Evolutionary conservation across 2,329 filamentous ascomycete genomes (phyloP).

Genomic region (Aspergillus pseudotamarii): DNA sequence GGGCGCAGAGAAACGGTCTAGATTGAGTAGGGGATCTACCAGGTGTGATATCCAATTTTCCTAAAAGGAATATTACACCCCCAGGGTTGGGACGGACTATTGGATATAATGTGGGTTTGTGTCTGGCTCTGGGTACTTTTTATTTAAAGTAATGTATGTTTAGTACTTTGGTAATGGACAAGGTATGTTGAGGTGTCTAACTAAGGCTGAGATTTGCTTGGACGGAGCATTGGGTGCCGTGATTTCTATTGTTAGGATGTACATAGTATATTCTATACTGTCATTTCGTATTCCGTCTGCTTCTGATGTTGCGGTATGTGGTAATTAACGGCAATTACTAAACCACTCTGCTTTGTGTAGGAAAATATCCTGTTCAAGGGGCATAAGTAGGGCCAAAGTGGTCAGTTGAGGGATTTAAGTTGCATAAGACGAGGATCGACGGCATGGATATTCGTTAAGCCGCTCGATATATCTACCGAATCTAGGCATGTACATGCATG

Average conservation of each 20-base stretch:
- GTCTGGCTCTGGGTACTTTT: neutral
- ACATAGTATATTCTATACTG: no score
- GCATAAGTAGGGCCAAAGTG: neutral
- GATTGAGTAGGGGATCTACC: neutral
- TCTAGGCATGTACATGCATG: neutral
- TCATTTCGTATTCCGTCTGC: neutral
- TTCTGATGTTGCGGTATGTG: neutral
- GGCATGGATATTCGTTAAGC: slow-evolving; percentile 13
- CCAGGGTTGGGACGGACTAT: neutral
- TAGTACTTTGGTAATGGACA: no score
- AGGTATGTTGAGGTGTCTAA: no score
- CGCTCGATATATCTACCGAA: neutral
- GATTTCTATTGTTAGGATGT: no score
- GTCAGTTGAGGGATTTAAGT: slow-evolving; percentile 12
- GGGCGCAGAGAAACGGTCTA: neutral
- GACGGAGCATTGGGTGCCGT: no score
- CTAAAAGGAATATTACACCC: neutral
- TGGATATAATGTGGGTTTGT: neutral
- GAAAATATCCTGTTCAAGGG: neutral
- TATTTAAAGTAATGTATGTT: no score
- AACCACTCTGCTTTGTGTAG: no score
- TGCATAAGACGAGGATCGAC: slow-evolving; percentile 22
- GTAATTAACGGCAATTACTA: neutral
- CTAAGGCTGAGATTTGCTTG: no score
- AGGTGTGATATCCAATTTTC: neutral